Base-by-base conservation (phyloP, 805 yeast species). In the Cyberlindnera mississippiensis region DNA sequence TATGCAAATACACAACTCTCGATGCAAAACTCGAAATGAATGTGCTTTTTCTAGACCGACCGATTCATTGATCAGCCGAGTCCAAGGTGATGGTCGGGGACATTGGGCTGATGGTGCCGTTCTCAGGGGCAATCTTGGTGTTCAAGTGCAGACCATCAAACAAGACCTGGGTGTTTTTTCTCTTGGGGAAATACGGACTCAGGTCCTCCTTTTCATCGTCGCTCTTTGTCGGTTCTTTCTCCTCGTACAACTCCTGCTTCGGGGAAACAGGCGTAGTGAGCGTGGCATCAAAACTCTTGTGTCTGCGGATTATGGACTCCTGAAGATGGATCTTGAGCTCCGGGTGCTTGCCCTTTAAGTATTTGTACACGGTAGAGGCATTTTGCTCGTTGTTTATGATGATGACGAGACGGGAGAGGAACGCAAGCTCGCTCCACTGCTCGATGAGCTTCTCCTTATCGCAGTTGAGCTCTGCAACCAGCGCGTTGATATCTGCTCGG, bases 371-470 rank as follows among this genome's bases (percentile, higher is more conserved):
- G 7, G 48, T 26, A 4, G 16, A 5, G 0, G 72, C 59, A 3
- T 53, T 41, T 5, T 33, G 40, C 32, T 59, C 63, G 29, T 56
- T 51, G 29, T 53, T 54, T n/a, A 67, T 45, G 4, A 65, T 62
- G 13, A 68, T 62, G 51, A 61, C 73, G 48, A 60, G 61, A 50
- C 80, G 73, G 55, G 63, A 68, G 42, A 59, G 62, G 55, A 53
- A 76, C 24, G 55, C 60, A 48, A 59, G 62, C 48, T 62, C 75
- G 16, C 69, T 71, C 55, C 61, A 68, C 35, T 64, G 62, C 28
- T 55, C 48, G 14, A 56, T 41, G 5, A 47, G 20, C 4, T n/a
- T n/a, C n/a, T 37, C 19, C 10, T 29, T 12, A 3, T 31, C 38
- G 7, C 22, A 20, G 12, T 15, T 13, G 18, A 22, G 24, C 11